Conservation (phyloP, 352 stramenopile genomes). For the Thalassiosira gravida region DNA sequence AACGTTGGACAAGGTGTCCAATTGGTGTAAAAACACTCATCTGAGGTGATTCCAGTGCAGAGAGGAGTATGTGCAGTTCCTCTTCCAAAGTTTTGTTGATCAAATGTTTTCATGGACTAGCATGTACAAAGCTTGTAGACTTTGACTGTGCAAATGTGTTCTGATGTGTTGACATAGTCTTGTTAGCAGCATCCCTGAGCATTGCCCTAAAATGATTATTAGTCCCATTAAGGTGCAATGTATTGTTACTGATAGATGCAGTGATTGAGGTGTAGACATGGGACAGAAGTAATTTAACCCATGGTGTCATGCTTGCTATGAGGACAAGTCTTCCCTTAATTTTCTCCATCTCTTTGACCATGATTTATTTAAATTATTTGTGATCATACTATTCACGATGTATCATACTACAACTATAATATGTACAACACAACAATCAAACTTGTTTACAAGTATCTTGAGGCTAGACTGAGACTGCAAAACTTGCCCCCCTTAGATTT, state of each 20-base stretch:
- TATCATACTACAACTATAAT: no score
- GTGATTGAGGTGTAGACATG: slow-evolving; percentile 38
- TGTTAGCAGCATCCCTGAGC: background rate
- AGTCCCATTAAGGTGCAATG: slow-evolving; percentile 6
- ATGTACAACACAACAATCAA: no score
- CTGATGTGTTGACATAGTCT: background rate
- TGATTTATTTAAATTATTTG: background rate
- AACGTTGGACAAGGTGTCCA: slow-evolving; percentile 6
- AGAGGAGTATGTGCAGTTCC: slow-evolving; percentile 18
- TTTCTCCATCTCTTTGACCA: slow-evolving; percentile 1
- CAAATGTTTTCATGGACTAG: background rate
- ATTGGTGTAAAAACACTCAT: background rate
- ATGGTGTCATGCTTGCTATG: slow-evolving; percentile 3
- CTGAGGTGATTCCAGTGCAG: background rate
- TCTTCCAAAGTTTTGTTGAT: slow-evolving; percentile 25
- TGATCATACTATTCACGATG: no score
- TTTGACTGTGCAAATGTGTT: slow-evolving; percentile 9
- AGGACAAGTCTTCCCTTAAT: background rate
- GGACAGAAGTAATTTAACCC: background rate
- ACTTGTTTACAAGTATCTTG: no score
- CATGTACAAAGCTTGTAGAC: background rate
- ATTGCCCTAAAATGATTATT: slow-evolving; percentile 15
- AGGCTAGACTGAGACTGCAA: no score
- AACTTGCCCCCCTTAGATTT: no score
- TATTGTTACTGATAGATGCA: slow-evolving; percentile 5